These are phyloP conservation scores for Eucalyptus cloeziana DNA, from an alignment of 345 rosid species.

Conservation along the genomic window DNA sequence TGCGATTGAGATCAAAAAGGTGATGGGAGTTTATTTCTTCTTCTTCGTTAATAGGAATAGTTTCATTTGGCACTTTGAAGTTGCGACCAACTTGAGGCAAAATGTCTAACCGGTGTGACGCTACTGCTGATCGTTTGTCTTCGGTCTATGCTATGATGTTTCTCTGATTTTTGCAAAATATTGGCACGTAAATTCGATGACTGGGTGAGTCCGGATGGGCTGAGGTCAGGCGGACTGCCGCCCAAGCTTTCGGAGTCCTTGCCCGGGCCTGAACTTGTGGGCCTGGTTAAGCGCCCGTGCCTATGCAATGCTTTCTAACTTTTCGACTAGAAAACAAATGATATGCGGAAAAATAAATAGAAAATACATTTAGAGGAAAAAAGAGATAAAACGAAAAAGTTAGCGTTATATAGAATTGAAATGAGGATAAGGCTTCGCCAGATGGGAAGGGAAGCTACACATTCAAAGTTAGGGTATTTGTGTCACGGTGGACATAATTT, in stretches of 20 bases:
- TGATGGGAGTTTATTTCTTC: too few relatives aligned
- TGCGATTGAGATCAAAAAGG: too few relatives aligned
- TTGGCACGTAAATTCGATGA: background rate
- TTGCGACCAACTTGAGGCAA: too few relatives aligned
- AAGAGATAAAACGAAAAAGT: background rate
- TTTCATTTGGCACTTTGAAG: too few relatives aligned
- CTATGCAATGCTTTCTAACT: background rate
- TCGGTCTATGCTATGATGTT: background rate
- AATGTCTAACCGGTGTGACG: background rate
- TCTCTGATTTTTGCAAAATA: background rate
- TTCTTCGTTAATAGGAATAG: too few relatives aligned
- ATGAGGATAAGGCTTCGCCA: background rate
- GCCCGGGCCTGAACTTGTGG: background rate
- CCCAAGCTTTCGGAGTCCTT: background rate
- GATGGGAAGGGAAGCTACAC: background rate
- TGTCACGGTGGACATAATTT: background rate
- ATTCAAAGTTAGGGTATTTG: background rate
- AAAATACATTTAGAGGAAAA: background rate
- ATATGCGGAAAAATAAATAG: background rate
- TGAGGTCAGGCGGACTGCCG: background rate
- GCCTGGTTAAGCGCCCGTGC: background rate
- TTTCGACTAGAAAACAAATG: background rate
- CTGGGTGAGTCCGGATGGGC: background rate
- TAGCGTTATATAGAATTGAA: background rate
- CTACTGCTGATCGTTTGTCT: background rate